Conservation (phyloP, 2,329 filamentous ascomycete genomes). For the Chrysoporthe deuterocubensis region DNA sequence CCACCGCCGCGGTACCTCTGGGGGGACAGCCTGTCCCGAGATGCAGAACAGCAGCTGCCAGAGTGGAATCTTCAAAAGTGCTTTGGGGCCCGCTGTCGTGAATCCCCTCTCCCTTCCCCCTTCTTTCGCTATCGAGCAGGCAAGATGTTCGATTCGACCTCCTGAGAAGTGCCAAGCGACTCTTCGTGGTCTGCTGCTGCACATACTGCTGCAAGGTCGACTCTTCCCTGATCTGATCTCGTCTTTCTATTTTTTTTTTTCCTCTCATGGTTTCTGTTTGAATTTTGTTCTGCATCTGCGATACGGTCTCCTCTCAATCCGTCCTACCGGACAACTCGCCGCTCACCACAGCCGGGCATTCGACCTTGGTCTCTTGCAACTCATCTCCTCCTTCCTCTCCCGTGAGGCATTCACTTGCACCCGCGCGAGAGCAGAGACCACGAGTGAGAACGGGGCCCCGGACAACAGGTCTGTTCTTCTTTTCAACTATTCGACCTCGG, state of each 20-base stretch:
- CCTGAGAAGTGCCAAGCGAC: constrained; percentile 58
- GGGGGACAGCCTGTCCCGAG: not conserved
- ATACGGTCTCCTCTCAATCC: constrained; percentile 24
- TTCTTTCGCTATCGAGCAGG: constrained; percentile 54
- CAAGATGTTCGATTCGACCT: constrained; percentile 59
- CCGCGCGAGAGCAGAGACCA: constrained; percentile 36
- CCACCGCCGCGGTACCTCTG: constrained; percentile 1
- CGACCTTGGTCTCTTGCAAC: constrained; percentile 28
- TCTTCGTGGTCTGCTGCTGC: constrained; percentile 59
- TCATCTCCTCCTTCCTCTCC: constrained; percentile 29
- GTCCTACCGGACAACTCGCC: constrained; percentile 24
- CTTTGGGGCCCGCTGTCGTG: constrained; percentile 36
- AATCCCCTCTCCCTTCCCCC: constrained; percentile 39
- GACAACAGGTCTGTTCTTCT: not conserved
- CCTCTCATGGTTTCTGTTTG: constrained; percentile 29
- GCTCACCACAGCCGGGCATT: constrained; percentile 30
- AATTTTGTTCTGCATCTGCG: constrained; percentile 15
- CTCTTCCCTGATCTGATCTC: constrained; percentile 33
- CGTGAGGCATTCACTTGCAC: constrained; percentile 44
- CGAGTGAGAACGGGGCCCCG: constrained; percentile 32
- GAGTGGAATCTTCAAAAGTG: constrained; percentile 41
- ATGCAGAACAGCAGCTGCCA: not conserved
- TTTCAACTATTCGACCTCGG: constrained; percentile 14
- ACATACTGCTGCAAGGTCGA: constrained; percentile 32
- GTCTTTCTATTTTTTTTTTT: constrained; percentile 37